phyloP scores from a whole-genome alignment of 2,329 filamentous ascomycete genomes.

The Calonectria pseudoturangicola region DNA sequence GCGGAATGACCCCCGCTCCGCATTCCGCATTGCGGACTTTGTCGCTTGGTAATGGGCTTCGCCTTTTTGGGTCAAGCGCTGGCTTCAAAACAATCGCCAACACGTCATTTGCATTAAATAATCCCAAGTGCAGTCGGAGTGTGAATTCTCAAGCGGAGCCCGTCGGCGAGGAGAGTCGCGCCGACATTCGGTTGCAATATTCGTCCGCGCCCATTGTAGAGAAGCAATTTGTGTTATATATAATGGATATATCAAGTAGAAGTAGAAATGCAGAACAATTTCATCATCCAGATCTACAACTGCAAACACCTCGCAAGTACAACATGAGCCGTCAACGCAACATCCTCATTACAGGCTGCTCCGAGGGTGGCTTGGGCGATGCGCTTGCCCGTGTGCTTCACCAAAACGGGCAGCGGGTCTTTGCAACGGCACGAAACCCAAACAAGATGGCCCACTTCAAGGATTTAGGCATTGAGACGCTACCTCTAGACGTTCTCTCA shows the following conservation, averaged over 20 bases:
- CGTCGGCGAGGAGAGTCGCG: constrained; percentile 19
- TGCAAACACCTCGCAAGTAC: background rate
- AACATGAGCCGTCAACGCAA: constrained; percentile 1
- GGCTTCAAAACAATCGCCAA: background rate
- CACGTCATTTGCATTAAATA: background rate
- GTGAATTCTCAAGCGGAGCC: background rate
- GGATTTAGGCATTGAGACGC: constrained; percentile 12
- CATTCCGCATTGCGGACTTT: constrained; percentile 10
- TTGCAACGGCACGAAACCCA: constrained; percentile 25
- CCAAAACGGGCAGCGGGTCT: constrained; percentile 16
- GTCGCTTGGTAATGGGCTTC: background rate
- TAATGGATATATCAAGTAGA: background rate
- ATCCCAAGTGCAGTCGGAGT: background rate
- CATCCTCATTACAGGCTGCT: constrained; percentile 32
- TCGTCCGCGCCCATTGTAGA: background rate
- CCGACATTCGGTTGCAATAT: background rate
- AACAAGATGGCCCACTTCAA: constrained; percentile 22
- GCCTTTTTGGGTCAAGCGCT: background rate
- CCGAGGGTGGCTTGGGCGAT: constrained; percentile 27
- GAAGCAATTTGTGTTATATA: constrained; percentile 1
- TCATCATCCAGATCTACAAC: background rate
- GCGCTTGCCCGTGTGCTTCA: constrained; percentile 21
- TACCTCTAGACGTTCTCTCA: constrained; percentile 32
- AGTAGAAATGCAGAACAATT: background rate
- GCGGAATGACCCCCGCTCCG: constrained; percentile 3